These are phyloP conservation scores for Salix exigua DNA, from an alignment of 345 rosid species.

Conservation along the genomic window DNA sequence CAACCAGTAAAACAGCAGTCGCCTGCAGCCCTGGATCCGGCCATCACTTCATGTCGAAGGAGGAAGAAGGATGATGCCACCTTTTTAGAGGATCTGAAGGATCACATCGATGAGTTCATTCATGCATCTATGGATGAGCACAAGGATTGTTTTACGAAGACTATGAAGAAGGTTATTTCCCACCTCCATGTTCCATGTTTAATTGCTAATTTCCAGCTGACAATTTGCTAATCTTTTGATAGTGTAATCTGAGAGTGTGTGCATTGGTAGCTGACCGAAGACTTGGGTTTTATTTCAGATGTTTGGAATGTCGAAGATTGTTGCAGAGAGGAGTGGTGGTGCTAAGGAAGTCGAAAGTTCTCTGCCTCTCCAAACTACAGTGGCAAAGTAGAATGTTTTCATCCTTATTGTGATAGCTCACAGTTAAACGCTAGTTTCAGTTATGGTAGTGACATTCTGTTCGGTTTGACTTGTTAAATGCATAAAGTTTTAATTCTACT, in stretches of 20 bases:
- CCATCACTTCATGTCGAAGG: slow-evolving; percentile 56
- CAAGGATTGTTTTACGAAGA: slow-evolving; percentile 69
- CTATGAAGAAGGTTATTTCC: slow-evolving; percentile 58
- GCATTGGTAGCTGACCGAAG: neutral
- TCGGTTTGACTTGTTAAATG: neutral
- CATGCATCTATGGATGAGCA: slow-evolving; percentile 87
- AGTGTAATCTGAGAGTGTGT: neutral
- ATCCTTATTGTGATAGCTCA: neutral
- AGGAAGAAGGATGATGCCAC: slow-evolving; percentile 65
- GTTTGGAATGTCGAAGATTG: slow-evolving; percentile 81
- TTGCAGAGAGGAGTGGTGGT: slow-evolving; percentile 57
- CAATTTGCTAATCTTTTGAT: neutral
- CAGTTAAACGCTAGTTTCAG: neutral
- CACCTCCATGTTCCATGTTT: neutral
- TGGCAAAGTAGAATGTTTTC: slow-evolving; percentile 33
- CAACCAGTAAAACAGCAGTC: neutral
- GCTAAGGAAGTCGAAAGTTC: slow-evolving; percentile 60
- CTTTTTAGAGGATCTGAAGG: slow-evolving; percentile 76
- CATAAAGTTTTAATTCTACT: too few relatives aligned
- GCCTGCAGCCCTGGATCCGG: slow-evolving; percentile 13
- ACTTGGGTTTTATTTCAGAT: slow-evolving; percentile 35
- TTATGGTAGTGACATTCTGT: neutral
- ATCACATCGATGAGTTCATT: slow-evolving; percentile 82
- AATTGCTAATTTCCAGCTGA: neutral
- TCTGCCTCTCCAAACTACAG: slow-evolving; percentile 52